Conservation (phyloP, 2,329 filamentous ascomycete genomes). For the Pestalotiopsis sp. region DNA sequence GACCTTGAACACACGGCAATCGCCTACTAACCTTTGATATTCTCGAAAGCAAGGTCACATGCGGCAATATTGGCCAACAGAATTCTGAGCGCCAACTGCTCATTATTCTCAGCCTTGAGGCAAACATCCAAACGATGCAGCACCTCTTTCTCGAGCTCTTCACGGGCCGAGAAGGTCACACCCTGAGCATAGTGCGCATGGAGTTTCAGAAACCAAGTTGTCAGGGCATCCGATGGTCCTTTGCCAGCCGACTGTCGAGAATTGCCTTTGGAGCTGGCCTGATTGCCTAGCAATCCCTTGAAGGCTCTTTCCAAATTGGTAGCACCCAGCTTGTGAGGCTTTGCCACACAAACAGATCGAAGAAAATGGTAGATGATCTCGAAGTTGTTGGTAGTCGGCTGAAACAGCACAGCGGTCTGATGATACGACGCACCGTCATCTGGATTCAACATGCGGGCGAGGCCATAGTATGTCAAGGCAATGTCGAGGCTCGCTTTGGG, state of each 20-base stretch:
- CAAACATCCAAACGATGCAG: constrained; percentile 75
- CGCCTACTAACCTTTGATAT: constrained; percentile 54
- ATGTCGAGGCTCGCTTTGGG: constrained; percentile 74
- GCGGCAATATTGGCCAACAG: constrained; percentile 85
- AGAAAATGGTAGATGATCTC: constrained; percentile 90
- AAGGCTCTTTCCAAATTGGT: constrained; percentile 82
- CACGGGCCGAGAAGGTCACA: constrained; percentile 71
- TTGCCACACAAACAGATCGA: constrained; percentile 73
- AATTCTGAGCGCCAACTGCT: constrained; percentile 74
- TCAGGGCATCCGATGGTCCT: constrained; percentile 64
- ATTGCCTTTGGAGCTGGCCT: constrained; percentile 34
- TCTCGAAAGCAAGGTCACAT: constrained; percentile 70
- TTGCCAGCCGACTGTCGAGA: constrained; percentile 41
- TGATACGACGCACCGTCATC: constrained; percentile 83
- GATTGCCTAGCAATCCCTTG: constrained; percentile 52
- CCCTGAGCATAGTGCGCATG: constrained; percentile 85
- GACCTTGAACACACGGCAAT: neutral
- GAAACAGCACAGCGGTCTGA: constrained; percentile 84
- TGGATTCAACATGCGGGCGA: constrained; percentile 80
- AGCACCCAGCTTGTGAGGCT: constrained; percentile 74
- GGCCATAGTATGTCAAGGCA: constrained; percentile 80
- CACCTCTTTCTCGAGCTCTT: constrained; percentile 85
- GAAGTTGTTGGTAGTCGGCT: constrained; percentile 78
- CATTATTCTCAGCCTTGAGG: constrained; percentile 68
- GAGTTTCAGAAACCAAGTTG: constrained; percentile 82